phyloP scores from a whole-genome alignment of 2,329 filamentous ascomycete genomes.

The Sclerotinia trifoliorum region DNA sequence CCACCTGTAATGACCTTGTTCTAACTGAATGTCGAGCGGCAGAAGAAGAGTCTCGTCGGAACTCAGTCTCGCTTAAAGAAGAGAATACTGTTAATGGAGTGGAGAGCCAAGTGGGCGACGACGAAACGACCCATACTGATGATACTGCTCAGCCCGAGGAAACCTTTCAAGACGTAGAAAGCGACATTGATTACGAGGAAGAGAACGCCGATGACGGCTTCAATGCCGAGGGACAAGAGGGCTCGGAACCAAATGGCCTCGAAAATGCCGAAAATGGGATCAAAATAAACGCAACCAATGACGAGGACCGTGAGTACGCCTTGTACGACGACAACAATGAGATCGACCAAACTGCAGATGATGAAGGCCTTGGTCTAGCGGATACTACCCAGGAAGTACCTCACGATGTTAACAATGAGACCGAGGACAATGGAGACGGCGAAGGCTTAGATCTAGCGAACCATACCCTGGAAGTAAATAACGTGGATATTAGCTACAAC shows the following conservation, averaged over 20 bases:
- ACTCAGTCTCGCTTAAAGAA: slow-evolving; percentile 28
- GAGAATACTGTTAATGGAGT: slow-evolving; percentile 12
- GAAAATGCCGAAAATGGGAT: slow-evolving; percentile 12
- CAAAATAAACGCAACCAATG: slow-evolving; percentile 5
- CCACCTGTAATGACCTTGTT: slow-evolving; percentile 33
- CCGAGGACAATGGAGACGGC: slow-evolving; percentile 35
- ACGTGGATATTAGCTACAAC: slow-evolving; percentile 16
- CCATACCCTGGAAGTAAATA: background rate
- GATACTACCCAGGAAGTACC: background rate
- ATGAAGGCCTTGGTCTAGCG: slow-evolving; percentile 2
- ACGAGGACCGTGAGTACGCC: slow-evolving; percentile 17
- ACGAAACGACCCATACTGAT: background rate
- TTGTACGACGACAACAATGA: slow-evolving; percentile 38
- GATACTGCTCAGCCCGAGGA: slow-evolving; percentile 4
- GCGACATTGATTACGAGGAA: slow-evolving; percentile 29
- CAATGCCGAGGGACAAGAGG: background rate
- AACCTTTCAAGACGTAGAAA: slow-evolving; percentile 26
- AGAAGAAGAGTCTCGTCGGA: slow-evolving; percentile 32
- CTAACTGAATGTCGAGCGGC: slow-evolving; percentile 31
- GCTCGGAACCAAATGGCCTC: background rate
- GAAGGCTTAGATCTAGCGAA: slow-evolving; percentile 6
- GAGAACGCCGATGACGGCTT: background rate
- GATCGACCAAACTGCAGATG: slow-evolving; percentile 37
- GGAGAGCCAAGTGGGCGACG: background rate
- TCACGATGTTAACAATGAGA: slow-evolving; percentile 39